Conservation (phyloP, 371 early-diverging fungal species). For the Mortierella sp. region DNA sequence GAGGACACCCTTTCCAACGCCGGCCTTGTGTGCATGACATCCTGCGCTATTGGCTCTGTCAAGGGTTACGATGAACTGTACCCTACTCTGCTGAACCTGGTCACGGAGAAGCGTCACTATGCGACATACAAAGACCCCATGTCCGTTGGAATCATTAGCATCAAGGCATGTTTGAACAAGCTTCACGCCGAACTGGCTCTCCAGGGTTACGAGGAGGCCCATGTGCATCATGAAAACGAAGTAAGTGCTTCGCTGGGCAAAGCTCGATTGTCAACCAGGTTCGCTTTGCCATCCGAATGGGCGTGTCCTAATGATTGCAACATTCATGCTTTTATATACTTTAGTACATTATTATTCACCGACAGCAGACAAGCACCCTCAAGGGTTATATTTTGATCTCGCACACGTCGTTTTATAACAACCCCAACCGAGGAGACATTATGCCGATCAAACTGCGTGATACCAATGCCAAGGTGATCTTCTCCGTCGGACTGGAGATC, state of each 20-base stretch:
- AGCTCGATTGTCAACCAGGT: neutral
- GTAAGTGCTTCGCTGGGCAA: slow-evolving; percentile 36
- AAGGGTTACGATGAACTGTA: slow-evolving; percentile 97
- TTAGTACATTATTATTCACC: slow-evolving; percentile 89
- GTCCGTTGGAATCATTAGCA: slow-evolving; percentile 71
- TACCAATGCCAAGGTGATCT: slow-evolving; percentile 66
- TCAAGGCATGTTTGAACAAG: slow-evolving; percentile 80
- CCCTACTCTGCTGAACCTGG: slow-evolving; percentile 88
- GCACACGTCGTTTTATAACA: slow-evolving; percentile 84
- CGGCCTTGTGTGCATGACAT: slow-evolving; percentile 91
- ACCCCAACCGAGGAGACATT: slow-evolving; percentile 53
- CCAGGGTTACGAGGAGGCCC: slow-evolving; percentile 89
- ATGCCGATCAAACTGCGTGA: slow-evolving; percentile 76
- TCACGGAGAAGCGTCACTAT: slow-evolving; percentile 88
- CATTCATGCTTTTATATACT: neutral
- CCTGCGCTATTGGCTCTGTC: slow-evolving; percentile 94
- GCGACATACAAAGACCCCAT: slow-evolving; percentile 62
- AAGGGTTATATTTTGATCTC: slow-evolving; percentile 93
- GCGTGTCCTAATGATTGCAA: neutral
- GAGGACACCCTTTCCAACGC: slow-evolving; percentile 92
- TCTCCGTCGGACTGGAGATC: slow-evolving; percentile 64
- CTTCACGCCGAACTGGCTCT: slow-evolving; percentile 87
- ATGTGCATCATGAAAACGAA: slow-evolving; percentile 95
- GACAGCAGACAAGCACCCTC: slow-evolving; percentile 91
- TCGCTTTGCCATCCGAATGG: neutral